Conservation (phyloP, 768 basidiomycete genomes). For the Bullera alba region DNA sequence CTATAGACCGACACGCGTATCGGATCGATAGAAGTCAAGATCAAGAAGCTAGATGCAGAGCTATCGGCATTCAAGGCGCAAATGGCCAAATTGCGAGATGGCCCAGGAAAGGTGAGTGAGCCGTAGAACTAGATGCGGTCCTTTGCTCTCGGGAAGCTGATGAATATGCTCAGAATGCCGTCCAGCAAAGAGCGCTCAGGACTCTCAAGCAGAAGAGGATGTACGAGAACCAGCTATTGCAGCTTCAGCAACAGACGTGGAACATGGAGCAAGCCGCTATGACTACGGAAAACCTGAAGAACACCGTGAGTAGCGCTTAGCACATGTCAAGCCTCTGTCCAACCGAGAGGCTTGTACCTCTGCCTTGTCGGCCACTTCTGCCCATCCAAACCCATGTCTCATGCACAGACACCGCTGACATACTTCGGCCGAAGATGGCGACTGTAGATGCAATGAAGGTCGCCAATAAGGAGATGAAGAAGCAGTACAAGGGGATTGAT, state of each 20-base stretch:
- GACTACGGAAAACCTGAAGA: conserved; percentile 93
- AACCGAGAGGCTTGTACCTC: neutral
- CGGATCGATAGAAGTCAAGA: conserved; percentile 87
- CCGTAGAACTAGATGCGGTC: neutral
- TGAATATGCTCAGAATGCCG: conserved; percentile 59
- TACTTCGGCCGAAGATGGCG: conserved; percentile 73
- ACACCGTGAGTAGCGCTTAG: conserved; percentile 55
- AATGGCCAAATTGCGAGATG: conserved; percentile 85
- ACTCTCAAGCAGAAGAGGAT: conserved; percentile 91
- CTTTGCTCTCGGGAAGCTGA: neutral
- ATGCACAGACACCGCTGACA: neutral
- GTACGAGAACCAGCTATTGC: conserved; percentile 77
- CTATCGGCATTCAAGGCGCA: conserved; percentile 87
- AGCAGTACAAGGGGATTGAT: conserved; percentile 94
- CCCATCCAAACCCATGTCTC: neutral
- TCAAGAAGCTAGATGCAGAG: conserved; percentile 93
- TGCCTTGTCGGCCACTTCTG: neutral
- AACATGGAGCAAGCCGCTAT: conserved; percentile 97
- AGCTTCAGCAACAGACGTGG: conserved; percentile 89
- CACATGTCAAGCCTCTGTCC: neutral
- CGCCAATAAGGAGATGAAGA: conserved; percentile 93
- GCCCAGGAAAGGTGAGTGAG: conserved; percentile 78
- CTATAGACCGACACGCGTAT: conserved; percentile 76
- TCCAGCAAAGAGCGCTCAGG: conserved; percentile 87
- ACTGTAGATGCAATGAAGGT: conserved; percentile 92